phyloP scores from a whole-genome alignment of 805 yeast genomes.

The Yamadazyma sp. region DNA sequence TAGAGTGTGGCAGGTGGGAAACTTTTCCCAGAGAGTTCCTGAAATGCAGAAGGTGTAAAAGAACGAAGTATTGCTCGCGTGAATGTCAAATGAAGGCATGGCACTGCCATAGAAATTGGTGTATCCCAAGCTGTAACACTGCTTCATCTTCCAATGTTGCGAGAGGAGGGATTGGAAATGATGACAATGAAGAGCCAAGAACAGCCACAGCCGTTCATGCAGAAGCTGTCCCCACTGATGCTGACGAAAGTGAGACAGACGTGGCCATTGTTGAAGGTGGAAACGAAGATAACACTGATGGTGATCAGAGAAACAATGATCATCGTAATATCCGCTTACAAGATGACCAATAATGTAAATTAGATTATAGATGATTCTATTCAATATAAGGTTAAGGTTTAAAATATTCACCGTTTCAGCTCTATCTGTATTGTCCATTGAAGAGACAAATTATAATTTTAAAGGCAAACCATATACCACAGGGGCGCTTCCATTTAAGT shows the following conservation, averaged over 20 bases:
- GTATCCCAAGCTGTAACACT: slow-evolving; percentile 52
- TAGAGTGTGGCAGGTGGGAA: slow-evolving; percentile 95
- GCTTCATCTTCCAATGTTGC: not conserved
- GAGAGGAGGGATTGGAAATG: not conserved
- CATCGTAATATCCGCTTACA: too few species aligned
- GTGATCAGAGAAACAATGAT: too few species aligned
- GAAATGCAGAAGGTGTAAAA: slow-evolving; percentile 89
- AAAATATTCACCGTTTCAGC: too few species aligned
- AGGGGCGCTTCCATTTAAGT: slow-evolving; percentile 90
- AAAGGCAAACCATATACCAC: slow-evolving; percentile 87
- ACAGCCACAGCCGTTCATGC: not conserved
- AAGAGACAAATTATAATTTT: not conserved
- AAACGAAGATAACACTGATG: too few species aligned
- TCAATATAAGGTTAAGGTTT: not conserved
- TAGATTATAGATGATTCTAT: not conserved
- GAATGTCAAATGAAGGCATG: slow-evolving; percentile 91
- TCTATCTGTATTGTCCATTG: not conserved
- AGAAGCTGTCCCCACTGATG: not conserved
- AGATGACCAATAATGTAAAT: not conserved
- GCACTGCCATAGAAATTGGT: slow-evolving; percentile 94
- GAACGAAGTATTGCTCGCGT: slow-evolving; percentile 92
- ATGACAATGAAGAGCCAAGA: slow-evolving; percentile 8
- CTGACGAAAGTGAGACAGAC: too few species aligned
- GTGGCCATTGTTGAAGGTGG: too few species aligned
- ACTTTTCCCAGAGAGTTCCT: slow-evolving; percentile 87